Percentiles rank a stretch among this genome's conserved stretches.
These are phyloP conservation scores for Arachnopeziza araneosa DNA, from an alignment of 2,329 filamentous ascomycete species.

Conservation along the genomic window DNA sequence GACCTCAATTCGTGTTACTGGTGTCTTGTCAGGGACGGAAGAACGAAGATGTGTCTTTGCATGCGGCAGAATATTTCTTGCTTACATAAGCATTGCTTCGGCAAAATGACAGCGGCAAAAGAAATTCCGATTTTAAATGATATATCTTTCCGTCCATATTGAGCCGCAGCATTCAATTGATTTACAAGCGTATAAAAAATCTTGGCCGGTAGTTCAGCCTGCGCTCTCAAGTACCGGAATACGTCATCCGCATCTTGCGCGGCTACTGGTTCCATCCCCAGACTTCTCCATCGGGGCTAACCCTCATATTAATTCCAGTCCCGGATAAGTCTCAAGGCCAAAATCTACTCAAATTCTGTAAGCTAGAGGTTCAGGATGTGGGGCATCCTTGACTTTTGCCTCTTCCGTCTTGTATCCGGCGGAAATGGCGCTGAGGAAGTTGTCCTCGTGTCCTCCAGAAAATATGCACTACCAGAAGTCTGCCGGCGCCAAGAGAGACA, in stretches of 20 bases:
- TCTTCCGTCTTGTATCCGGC: neutral
- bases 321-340: neutral
- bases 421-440: neutral
- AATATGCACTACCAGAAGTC: neutral
- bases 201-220: neutral
- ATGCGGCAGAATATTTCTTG: too few species aligned
- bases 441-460: neutral
- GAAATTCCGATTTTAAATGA: too few species aligned
- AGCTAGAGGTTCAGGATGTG: neutral
- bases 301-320: neutral
- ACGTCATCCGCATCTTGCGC: neutral
- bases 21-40: too few species aligned
- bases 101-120: too few species aligned
- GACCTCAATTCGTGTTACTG: too few species aligned
- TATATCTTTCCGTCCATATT: too few species aligned
- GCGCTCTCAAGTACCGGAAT: neutral
- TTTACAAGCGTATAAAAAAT: neutral
- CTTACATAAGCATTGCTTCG: too few species aligned
- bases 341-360: neutral
- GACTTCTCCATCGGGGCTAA: neutral
- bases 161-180: neutral
- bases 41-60: too few species aligned
- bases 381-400: neutral
- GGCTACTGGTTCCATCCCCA: neutral
- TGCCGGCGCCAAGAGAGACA: neutral